Base-by-base conservation (phyloP, 192 early-diverging fungal genomes). In the Backusella circina region DNA sequence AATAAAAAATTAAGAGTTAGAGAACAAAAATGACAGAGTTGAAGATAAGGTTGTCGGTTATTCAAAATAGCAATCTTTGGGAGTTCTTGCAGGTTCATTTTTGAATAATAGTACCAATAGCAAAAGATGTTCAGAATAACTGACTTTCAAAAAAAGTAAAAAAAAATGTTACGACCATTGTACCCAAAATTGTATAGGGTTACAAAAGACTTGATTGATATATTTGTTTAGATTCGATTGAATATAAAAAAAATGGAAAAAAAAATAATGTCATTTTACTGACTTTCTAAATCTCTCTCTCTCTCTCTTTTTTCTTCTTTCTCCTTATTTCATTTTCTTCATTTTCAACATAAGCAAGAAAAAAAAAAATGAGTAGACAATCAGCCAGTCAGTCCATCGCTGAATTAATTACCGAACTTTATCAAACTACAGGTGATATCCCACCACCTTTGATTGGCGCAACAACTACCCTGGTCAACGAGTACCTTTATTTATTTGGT, bases 371-470 rank as follows among this genome's bases (percentile, higher is more conserved):
- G 54, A 39, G 13, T 44, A 44, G 23, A 30, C 68, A 37, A 47
- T 28, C 68, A 70, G 38, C 39, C 36, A 38, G 23, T 2, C 51
- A 57, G 54, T 73, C 76, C 21, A 77, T 73, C 41, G 71, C 76
- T 18, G 76, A 77, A 21, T 35, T 77, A 7, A 77, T 71, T 21
- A 78, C 76, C 9, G 61, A 65, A 74, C 65, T 78, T 39, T 82
- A 79, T 38, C 80, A 82, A 75, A 82, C 86, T 16, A 89, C 86
- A 6, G 93, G 93, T 68, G 91, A 92, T 50, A 88, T 91, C 54
- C 93, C 93, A 10, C 91, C 93, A 21, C 91, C 91, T 4, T 84
- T 94, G 35, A 91, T 94, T 9, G 93, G 93, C 37, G 88, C 90
- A 70, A 90, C 93, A 0, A 86, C 87, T 50, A 91, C 91, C 23